These are phyloP conservation scores for Hypoxylon sp. DNA, from an alignment of 2,329 filamentous ascomycete species.

Conservation along the genomic window DNA sequence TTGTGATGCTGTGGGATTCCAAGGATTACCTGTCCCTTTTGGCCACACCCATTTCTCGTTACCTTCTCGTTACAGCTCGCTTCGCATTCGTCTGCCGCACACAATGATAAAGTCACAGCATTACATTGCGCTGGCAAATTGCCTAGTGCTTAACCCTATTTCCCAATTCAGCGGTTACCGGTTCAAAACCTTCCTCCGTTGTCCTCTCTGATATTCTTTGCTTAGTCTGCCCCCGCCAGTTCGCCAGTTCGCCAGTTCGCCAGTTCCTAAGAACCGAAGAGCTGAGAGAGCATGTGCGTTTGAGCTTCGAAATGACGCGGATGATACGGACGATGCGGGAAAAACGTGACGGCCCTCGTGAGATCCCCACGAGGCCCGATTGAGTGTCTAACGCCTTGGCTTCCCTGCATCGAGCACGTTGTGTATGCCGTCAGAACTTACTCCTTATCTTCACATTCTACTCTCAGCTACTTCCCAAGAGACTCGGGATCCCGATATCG, in stretches of 20 bases:
- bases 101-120: constrained; percentile 44
- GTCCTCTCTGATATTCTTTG: constrained; percentile 13
- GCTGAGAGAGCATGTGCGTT: background rate
- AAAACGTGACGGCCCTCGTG: background rate
- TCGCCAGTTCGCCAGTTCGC: constrained; percentile 17
- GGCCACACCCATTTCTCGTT: constrained; percentile 41
- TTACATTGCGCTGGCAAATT: constrained; percentile 26
- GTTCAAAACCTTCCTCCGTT: constrained; percentile 39
- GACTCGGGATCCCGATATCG: constrained; percentile 22
- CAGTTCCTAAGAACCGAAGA: constrained; percentile 12
- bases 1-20: constrained; percentile 29
- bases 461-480: constrained; percentile 24
- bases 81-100: constrained; percentile 39
- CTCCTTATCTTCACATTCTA: constrained; percentile 4
- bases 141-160: constrained; percentile 15
- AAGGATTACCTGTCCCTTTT: constrained; percentile 33
- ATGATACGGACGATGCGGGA: background rate
- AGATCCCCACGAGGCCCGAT: background rate
- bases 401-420: background rate
- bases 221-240: constrained; percentile 28
- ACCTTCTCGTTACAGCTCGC: constrained; percentile 46
- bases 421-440: constrained; percentile 2
- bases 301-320: background rate
- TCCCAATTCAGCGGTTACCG: constrained; percentile 35
- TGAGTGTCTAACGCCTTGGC: background rate